phyloP scores from a whole-genome alignment of 2,329 filamentous ascomycete genomes.

The Cordyceps cicadae region DNA sequence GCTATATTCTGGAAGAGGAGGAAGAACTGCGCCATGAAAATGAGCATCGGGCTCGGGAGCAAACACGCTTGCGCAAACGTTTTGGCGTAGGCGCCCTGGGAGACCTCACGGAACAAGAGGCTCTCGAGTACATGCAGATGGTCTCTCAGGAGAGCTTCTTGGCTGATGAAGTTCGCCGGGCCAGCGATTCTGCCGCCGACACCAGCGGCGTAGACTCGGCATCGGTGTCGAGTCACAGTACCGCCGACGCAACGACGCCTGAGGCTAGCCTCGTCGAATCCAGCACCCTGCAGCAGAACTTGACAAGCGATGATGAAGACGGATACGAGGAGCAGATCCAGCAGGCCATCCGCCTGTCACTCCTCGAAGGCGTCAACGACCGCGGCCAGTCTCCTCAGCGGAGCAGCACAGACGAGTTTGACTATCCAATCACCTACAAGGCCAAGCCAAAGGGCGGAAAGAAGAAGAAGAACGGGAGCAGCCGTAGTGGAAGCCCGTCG shows the following conservation, averaged over 20 bases:
- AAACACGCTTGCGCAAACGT: conserved; percentile 61
- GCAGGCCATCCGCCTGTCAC: conserved; percentile 52
- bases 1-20: conserved; percentile 81
- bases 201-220: conserved; percentile 32
- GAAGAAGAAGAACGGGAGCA: conserved; percentile 21
- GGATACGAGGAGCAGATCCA: conserved; percentile 56
- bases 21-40: conserved; percentile 70
- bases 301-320: conserved; percentile 31
- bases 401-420: conserved; percentile 38
- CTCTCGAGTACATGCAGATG: conserved; percentile 56
- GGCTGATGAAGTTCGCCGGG: conserved; percentile 47
- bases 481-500: conserved; percentile 25
- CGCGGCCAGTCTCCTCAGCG: conserved; percentile 34
- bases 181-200: conserved; percentile 44
- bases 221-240: conserved; percentile 34
- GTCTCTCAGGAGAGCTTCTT: conserved; percentile 48
- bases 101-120: conserved; percentile 58
- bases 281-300: conserved; percentile 23
- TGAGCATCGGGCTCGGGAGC: conserved; percentile 56
- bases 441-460: conserved; percentile 35
- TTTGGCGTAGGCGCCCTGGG: conserved; percentile 72
- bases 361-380: conserved; percentile 48
- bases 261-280: conserved; percentile 43
- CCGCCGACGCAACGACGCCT: conserved; percentile 43
- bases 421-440: conserved; percentile 37